Evolutionary conservation across 345 rosid species (phyloP).

Genomic region (Mercurialis annua): DNA sequence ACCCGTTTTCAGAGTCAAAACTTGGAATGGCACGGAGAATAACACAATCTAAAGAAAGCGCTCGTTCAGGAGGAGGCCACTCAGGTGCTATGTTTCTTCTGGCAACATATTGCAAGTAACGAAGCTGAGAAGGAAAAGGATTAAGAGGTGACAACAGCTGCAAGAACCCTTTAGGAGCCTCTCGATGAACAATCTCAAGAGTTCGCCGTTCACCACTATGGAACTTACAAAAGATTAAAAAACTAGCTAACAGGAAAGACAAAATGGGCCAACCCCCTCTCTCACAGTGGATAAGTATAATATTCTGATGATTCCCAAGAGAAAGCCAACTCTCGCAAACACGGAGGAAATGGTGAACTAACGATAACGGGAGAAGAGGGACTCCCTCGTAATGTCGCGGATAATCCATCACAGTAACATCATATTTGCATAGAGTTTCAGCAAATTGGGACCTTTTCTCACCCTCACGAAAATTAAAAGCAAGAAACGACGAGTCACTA

Average conservation of each 20-base stretch:
- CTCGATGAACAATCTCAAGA: conserved; percentile 86
- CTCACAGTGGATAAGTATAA: conserved; percentile 83
- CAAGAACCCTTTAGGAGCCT: conserved; percentile 91
- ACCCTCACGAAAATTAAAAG: conserved; percentile 88
- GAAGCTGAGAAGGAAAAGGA: conserved; percentile 95
- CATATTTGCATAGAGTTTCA: conserved; percentile 63
- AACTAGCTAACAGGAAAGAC: conserved; percentile 78
- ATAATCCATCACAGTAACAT: conserved; percentile 83
- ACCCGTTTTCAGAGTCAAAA: conserved; percentile 84
- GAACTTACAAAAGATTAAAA: conserved; percentile 76
- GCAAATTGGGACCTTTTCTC: conserved; percentile 72
- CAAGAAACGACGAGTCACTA: conserved; percentile 73
- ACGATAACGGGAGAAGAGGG: conserved; percentile 77
- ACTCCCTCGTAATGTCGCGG: conserved; percentile 96
- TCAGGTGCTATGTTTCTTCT: conserved; percentile 83
- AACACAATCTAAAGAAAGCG: conserved; percentile 86
- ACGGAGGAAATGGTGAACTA: conserved; percentile 88
- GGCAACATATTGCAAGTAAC: conserved; percentile 90
- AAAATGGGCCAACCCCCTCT: conserved; percentile 98
- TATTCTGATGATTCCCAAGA: conserved; percentile 63
- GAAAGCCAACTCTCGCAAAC: conserved; percentile 88
- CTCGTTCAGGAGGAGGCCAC: conserved; percentile 98
- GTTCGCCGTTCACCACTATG: conserved; percentile 79
- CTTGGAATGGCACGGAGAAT: conserved; percentile 88
- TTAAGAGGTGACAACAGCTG: conserved; percentile 91